Evolutionary conservation across 2,329 filamentous ascomycete genomes (phyloP).

Genomic region (Penicillium sp.): DNA sequence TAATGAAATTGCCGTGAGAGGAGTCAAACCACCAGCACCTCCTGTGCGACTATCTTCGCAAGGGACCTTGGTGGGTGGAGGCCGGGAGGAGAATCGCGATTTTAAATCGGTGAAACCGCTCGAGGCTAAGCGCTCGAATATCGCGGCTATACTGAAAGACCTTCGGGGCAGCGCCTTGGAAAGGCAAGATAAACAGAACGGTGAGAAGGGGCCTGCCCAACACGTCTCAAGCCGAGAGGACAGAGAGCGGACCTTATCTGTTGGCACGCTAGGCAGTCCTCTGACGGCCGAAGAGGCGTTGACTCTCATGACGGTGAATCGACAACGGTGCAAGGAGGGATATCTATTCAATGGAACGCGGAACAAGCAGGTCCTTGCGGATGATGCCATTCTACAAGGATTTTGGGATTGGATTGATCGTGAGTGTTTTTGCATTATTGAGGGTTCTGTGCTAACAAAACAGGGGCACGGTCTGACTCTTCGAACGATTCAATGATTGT

Average conservation of each 20-base stretch:
- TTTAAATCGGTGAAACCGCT: slow-evolving; percentile 40
- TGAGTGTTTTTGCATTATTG: slow-evolving; percentile 30
- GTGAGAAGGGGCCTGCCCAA: slow-evolving; percentile 16
- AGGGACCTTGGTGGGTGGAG: slow-evolving; percentile 39
- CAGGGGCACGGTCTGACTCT: slow-evolving; percentile 46
- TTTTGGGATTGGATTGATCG: slow-evolving; percentile 65
- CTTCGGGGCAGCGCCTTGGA: slow-evolving; percentile 34
- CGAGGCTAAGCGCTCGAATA: slow-evolving; percentile 31
- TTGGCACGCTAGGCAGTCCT: slow-evolving; percentile 32
- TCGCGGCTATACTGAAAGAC: slow-evolving; percentile 35
- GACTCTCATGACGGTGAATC: slow-evolving; percentile 46
- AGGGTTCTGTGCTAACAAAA: slow-evolving; percentile 18
- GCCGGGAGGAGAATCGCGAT: slow-evolving; percentile 32
- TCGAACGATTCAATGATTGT: slow-evolving; percentile 59
- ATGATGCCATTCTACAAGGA: slow-evolving; percentile 61
- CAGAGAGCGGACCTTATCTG: slow-evolving; percentile 41
- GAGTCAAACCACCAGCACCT: slow-evolving; percentile 49
- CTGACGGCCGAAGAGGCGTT: slow-evolving; percentile 47
- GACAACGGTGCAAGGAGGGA: slow-evolving; percentile 59
- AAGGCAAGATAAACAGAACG: slow-evolving; percentile 20
- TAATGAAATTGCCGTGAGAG: slow-evolving; percentile 56
- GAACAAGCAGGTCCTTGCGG: slow-evolving; percentile 60
- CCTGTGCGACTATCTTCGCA: slow-evolving; percentile 46
- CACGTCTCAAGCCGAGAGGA: slow-evolving; percentile 44
- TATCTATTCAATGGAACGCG: slow-evolving; percentile 58